phyloP scores from a whole-genome alignment of 192 early-diverging fungal genomes.

The Chytriomyces confervae region DNA sequence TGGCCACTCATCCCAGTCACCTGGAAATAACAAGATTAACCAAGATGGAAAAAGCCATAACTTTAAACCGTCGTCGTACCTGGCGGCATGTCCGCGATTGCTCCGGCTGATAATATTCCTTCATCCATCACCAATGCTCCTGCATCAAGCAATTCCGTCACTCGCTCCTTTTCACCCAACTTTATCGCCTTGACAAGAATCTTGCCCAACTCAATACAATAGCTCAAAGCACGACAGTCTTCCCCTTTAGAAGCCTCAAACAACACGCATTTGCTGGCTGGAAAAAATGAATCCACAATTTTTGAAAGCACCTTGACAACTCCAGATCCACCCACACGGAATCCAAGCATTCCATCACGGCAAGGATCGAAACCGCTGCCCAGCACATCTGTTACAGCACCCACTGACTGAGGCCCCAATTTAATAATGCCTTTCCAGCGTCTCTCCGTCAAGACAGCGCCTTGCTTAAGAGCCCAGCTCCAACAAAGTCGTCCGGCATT shows the following conservation, averaged over 20 bases:
- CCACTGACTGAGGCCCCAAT: slow-evolving; percentile 28
- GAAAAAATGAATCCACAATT: slow-evolving; percentile 24
- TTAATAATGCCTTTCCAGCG: slow-evolving; percentile 35
- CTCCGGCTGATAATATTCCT: slow-evolving; percentile 19
- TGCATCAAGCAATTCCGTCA: slow-evolving; percentile 40
- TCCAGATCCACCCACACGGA: slow-evolving; percentile 17
- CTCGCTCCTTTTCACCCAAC: slow-evolving; percentile 34
- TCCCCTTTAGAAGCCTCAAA: slow-evolving; percentile 31
- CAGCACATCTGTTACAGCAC: slow-evolving; percentile 22
- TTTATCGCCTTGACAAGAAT: slow-evolving; percentile 29
- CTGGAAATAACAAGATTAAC: slow-evolving; percentile 21
- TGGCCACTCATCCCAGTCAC: slow-evolving; percentile 44
- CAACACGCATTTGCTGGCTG: slow-evolving; percentile 21
- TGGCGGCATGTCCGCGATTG: slow-evolving; percentile 36
- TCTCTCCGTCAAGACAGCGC: slow-evolving; percentile 22
- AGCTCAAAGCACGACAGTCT: slow-evolving; percentile 8
- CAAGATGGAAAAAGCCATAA: neutral
- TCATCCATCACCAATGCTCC: slow-evolving; percentile 37
- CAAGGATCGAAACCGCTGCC: slow-evolving; percentile 29
- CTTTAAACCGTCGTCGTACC: slow-evolving; percentile 21
- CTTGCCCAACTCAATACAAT: slow-evolving; percentile 13
- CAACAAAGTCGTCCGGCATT: slow-evolving; percentile 21
- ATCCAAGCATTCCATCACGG: slow-evolving; percentile 33
- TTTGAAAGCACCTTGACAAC: slow-evolving; percentile 31
- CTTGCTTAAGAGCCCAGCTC: slow-evolving; percentile 21